Evolutionary conservation across 306 rosid genomes (phyloP), one percentile per base, ranked within the genome.

Genomic region (Abrus pulchellus): DNA sequence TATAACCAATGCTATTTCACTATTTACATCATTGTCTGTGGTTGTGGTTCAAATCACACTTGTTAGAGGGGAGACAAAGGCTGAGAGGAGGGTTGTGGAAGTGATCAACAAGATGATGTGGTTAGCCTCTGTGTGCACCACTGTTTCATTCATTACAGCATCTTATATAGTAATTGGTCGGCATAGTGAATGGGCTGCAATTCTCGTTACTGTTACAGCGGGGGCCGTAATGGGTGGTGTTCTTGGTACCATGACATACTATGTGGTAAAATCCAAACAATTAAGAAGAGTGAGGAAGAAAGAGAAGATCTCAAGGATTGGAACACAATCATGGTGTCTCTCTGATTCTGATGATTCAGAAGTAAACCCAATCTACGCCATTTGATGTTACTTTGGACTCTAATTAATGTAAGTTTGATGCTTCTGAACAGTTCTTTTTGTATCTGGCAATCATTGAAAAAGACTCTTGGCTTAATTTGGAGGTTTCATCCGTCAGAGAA

Each of bases 41-140:
- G 99, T 92, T 45, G 80, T 94, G 80, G 95, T 94, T 50, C 97
- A 94, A 78, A 94, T 94, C 83, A 92, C 97, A 30, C 12, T 94
- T 14, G 97, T 94, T 28, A 86, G 97, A 59, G 97, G 98, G 72
- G 97, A 92, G 86, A 78, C 79, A 32, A 91, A 91, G 82, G 14
- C 95, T 0, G 98, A 92, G 83, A 91, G 92, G 61, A 85, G 72
- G 82, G 99, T 94, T 45, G 88, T 88, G 34, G 90, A 86, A 72
- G 95, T 94, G 83, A 91, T 94, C 76, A 94, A 94, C 54, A 94
- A 94, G 90, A 61, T 91, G 88, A 91, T 94, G 99, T 92, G 97
- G 97, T 75, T 94, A 74, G 99, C 99, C 76, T 87, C 97, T 40
- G 89, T 90, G 1, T 81, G 90, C 77, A 92, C 95, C 52, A 78